phyloP scores from a whole-genome alignment of 2,329 filamentous ascomycete genomes.

The Malbranchea zuffiana region DNA sequence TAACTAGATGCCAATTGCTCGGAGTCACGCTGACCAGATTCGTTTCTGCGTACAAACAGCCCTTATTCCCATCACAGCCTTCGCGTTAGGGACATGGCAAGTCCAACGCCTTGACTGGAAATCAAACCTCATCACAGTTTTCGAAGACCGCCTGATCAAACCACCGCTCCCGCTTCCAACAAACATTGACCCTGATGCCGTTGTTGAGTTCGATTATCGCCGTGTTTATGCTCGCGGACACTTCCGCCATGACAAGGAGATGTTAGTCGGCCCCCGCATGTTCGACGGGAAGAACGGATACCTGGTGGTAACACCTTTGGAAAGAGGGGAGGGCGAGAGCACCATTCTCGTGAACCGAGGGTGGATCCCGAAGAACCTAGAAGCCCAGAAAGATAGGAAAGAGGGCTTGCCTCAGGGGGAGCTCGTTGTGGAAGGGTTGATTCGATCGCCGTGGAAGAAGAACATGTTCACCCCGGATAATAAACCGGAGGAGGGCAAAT shows the following conservation, averaged over 20 bases:
- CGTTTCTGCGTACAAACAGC: constrained; percentile 35
- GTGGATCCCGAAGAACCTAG: constrained; percentile 74
- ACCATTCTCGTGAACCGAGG: constrained; percentile 82
- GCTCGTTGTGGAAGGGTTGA: constrained; percentile 69
- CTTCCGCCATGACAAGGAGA: constrained; percentile 82
- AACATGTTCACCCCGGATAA: constrained; percentile 97
- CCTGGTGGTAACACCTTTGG: constrained; percentile 82
- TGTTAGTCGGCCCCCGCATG: constrained; percentile 86
- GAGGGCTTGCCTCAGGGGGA: constrained; percentile 58
- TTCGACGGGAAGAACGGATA: constrained; percentile 83
- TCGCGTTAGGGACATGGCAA: constrained; percentile 87
- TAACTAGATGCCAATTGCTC: background rate
- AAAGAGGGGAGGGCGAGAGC: constrained; percentile 49
- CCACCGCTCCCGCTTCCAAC: constrained; percentile 77
- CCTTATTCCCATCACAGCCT: constrained; percentile 82
- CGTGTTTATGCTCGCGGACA: constrained; percentile 64
- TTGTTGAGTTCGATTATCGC: constrained; percentile 85
- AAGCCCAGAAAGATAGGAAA: constrained; percentile 50
- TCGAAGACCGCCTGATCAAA: constrained; percentile 81
- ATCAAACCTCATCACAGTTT: constrained; percentile 77
- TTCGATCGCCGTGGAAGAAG: constrained; percentile 88
- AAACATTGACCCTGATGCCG: constrained; percentile 65
- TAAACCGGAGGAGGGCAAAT: constrained; percentile 67
- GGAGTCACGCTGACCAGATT: background rate
- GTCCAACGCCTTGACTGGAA: constrained; percentile 91